phyloP scores from a whole-genome alignment of 352 stramenopile genomes.

The Phytopythium oedochilum region DNA sequence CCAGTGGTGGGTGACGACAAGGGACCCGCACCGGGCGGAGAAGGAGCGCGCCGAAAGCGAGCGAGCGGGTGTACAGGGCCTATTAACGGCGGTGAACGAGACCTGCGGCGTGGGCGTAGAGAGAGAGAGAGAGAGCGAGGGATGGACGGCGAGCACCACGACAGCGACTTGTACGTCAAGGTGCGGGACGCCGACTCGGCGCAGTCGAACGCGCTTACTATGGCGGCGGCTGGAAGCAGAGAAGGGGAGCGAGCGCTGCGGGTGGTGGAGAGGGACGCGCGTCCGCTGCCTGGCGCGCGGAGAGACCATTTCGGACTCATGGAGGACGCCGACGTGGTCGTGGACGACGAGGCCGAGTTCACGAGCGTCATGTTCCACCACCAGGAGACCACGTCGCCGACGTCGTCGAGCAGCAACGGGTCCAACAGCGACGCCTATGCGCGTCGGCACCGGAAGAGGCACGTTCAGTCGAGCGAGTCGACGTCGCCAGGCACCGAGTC shows the following conservation, averaged over 20 bases:
- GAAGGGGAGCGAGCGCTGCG: neutral
- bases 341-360: slow-evolving; percentile 22
- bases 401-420: slow-evolving; percentile 55
- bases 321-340: neutral
- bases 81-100: too few relatives aligned
- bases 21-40: too few relatives aligned
- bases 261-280: neutral
- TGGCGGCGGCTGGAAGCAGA: too few relatives aligned
- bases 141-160: slow-evolving; percentile 5
- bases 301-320: slow-evolving; percentile 1
- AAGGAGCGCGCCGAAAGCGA: too few relatives aligned
- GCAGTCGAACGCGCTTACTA: too few relatives aligned
- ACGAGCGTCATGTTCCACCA: slow-evolving; percentile 22
- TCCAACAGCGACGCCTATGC: slow-evolving; percentile 26
- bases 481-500: slow-evolving; percentile 26
- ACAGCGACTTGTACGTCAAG: slow-evolving; percentile 33
- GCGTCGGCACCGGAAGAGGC: slow-evolving; percentile 1
- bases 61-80: too few relatives aligned
- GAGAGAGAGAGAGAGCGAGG: neutral
- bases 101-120: neutral
- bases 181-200: slow-evolving; percentile 19
- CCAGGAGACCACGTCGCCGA: slow-evolving; percentile 38
- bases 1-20: too few relatives aligned
- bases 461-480: slow-evolving; percentile 6
- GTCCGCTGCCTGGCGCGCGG: neutral